Evolutionary conservation across 2,329 filamentous ascomycete genomes (phyloP), one percentile per base, ranked within the genome.

Genomic region (Neodidymelliopsis sp.): DNA sequence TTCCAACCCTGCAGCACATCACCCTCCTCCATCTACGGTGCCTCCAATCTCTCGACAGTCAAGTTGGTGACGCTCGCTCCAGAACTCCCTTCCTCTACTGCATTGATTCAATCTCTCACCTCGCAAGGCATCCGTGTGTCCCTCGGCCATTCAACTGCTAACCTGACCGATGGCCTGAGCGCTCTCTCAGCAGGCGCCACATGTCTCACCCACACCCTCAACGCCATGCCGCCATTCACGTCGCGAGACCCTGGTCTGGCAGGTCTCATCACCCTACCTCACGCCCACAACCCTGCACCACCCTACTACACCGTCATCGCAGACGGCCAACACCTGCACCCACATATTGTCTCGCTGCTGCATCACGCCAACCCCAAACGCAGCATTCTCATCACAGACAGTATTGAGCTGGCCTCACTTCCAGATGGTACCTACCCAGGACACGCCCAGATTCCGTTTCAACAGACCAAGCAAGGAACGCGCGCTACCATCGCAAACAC

Each of bases 241-340:
- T 80, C 81, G 34, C 74, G 81, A 23, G 73, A 77, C 22, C 80
- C 81, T 3, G 79, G 81, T 1, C 69, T 83, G 12, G 74, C 78
- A 23, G 81, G 80, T 19, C 50, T 75, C 3, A 58, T 74, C 12
- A 62, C 70, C 2, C 56, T 74, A 1, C 67, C 58, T 0, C 19
- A 44, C 7, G 58, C 49, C 46, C 41, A 60, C 36, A 42, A 54
- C 7, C 53, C 65, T 31, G 48, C 47, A 22, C 36, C 70, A 8
- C 79, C 80, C 1, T 83, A 76, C 62, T 83, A 76, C 66, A 77
- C 76, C 16, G 63, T 83, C 34, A 82, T 84, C 19, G 70, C 80
- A 3, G 81, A 84, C 49, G 77, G 77, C 23, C 75, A 82, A 39
- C 81, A 84, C 51, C 65, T 84, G 3, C 80, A 83, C 54, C 79